Evolutionary conservation across 1,139 yeast species (phyloP).

Genomic region (Yamadazyma atmosphaerica): DNA sequence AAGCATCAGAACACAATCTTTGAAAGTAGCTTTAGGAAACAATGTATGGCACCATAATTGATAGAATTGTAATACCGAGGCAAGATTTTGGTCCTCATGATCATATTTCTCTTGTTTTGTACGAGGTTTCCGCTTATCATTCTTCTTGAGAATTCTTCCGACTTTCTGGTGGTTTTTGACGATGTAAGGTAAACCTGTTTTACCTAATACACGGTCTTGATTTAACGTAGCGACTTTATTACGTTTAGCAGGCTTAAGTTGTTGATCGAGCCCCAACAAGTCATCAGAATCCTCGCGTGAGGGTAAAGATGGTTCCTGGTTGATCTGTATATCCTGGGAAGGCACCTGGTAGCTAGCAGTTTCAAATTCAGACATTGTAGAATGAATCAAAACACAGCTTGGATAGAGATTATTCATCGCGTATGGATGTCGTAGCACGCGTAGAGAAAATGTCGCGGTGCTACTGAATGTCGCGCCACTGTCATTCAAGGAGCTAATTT

Average conservation of each 20-base stretch:
- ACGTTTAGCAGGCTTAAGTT: constrained; percentile 35
- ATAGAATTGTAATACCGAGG: constrained; percentile 59
- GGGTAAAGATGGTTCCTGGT: too few relatives aligned
- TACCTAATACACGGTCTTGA: constrained; percentile 48
- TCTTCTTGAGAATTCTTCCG: constrained; percentile 24
- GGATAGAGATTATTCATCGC: too few relatives aligned
- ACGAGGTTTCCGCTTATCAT: constrained; percentile 23
- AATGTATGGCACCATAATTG: constrained; percentile 85
- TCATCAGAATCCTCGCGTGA: too few relatives aligned
- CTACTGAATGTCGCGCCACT: too few relatives aligned
- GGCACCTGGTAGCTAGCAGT: background rate
- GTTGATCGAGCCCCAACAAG: constrained; percentile 41
- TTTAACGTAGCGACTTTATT: constrained; percentile 45
- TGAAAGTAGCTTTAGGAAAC: constrained; percentile 75
- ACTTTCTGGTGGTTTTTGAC: constrained; percentile 40
- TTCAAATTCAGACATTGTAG: background rate
- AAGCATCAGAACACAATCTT: constrained; percentile 51
- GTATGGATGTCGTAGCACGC: background rate
- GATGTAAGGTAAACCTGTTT: constrained; percentile 50
- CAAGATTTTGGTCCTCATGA: constrained; percentile 43
- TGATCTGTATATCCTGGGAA: background rate
- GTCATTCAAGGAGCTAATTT: too few relatives aligned
- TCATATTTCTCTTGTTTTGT: constrained; percentile 27
- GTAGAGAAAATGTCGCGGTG: too few relatives aligned
- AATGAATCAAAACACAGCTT: too few relatives aligned